phyloP scores from a whole-genome alignment of 2,329 filamentous ascomycete genomes.

The Fusarium ramigenum region DNA sequence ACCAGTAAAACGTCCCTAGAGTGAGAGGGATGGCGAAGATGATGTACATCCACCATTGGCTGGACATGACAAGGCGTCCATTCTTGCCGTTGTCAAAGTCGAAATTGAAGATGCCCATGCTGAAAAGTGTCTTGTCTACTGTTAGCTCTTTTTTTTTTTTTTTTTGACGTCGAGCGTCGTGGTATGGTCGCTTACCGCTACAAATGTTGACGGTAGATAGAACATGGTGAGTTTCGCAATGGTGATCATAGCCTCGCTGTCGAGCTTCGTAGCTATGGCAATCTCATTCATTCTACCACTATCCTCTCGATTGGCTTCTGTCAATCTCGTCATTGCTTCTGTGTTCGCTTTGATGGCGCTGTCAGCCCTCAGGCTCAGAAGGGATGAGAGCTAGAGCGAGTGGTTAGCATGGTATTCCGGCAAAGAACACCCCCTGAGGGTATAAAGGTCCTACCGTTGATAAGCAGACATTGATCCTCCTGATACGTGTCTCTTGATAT shows the following conservation, averaged over 20 bases:
- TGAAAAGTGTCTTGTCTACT: background rate
- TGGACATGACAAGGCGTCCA: background rate
- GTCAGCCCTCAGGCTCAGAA: background rate
- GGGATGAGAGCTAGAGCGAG: background rate
- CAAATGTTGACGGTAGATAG: background rate
- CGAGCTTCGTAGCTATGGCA: accelerated
- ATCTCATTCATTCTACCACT: accelerated
- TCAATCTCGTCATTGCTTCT: background rate
- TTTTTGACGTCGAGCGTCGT: too few species aligned
- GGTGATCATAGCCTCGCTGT: background rate
- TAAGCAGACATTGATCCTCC: background rate
- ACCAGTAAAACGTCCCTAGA: background rate
- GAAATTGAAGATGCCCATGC: accelerated
- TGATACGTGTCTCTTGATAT: background rate
- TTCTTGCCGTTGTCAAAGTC: background rate
- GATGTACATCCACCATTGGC: background rate
- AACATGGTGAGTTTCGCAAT: background rate
- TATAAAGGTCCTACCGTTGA: background rate
- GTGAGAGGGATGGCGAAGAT: background rate
- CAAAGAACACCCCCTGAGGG: too few species aligned
- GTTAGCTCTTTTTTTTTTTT: too few species aligned
- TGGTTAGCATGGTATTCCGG: too few species aligned
- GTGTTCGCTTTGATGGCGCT: background rate
- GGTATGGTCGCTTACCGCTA: too few species aligned
- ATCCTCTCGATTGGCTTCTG: background rate